These are phyloP conservation scores for Marchantia paleacea DNA, from an alignment of 225 moss, liverwort and hornwort genomes.

Conservation along the genomic window DNA sequence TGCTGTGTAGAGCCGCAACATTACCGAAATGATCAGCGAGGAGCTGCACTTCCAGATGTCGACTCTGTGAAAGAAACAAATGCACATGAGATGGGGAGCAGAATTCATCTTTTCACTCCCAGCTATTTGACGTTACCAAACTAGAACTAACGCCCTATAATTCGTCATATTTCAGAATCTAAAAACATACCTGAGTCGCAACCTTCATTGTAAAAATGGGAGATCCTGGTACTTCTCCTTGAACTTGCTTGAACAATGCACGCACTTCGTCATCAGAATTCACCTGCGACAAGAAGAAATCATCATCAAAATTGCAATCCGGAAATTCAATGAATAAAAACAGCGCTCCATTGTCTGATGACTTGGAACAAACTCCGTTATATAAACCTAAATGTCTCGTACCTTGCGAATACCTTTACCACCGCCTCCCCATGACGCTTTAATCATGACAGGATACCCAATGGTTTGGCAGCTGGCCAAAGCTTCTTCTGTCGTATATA, in stretches of 20 bases:
- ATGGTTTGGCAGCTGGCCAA: conserved; percentile 69
- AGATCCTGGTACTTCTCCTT: conserved; percentile 97
- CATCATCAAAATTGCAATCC: background rate
- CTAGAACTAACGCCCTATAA: background rate
- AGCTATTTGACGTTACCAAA: background rate
- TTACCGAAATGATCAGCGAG: conserved; percentile 88
- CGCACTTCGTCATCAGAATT: conserved; percentile 92
- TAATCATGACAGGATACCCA: conserved; percentile 96
- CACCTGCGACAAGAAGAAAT: conserved; percentile 45
- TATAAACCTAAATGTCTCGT: background rate
- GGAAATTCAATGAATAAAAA: background rate
- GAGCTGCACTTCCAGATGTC: conserved; percentile 96
- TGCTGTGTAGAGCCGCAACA: conserved; percentile 88
- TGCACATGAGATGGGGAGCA: background rate
- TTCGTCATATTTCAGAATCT: background rate
- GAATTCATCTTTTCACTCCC: no score
- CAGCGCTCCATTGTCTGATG: background rate
- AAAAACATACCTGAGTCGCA: conserved; percentile 63
- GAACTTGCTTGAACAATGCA: conserved; percentile 95
- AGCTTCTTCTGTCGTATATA: conserved; percentile 82
- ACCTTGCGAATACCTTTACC: conserved; percentile 99
- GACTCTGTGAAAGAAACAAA: conserved; percentile 54
- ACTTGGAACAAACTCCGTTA: background rate
- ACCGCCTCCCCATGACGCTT: conserved; percentile 98
- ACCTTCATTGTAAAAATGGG: conserved; percentile 98